Conservation (phyloP, 257 asterid genomes). For the Haberlea rhodopensis region DNA sequence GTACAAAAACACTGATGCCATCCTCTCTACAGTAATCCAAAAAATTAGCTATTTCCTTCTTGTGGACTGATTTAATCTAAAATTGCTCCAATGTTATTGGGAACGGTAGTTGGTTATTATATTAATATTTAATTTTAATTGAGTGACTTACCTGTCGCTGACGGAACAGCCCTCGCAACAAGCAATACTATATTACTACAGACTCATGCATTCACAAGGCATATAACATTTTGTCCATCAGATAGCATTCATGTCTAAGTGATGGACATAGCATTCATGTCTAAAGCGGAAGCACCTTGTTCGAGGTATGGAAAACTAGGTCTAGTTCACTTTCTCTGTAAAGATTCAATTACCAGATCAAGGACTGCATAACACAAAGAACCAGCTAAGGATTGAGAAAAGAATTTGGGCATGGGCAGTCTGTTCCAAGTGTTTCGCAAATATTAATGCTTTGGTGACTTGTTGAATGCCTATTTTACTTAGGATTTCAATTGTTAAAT, state of each 20-base stretch:
- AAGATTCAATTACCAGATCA: not conserved
- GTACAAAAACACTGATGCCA: slow-evolving; percentile 88
- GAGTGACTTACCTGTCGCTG: too few relatives aligned
- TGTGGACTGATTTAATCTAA: not conserved
- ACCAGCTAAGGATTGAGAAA: not conserved
- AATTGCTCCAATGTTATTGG: not conserved
- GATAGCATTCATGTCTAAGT: too few relatives aligned
- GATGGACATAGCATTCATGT: too few relatives aligned
- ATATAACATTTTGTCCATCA: too few relatives aligned
- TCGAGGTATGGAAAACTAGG: not conserved
- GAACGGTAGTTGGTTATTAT: too few relatives aligned
- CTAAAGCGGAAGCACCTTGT: too few relatives aligned
- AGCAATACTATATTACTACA: too few relatives aligned
- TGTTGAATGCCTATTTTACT: not conserved
- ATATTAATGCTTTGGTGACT: not conserved
- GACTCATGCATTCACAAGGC: too few relatives aligned
- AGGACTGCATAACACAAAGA: not conserved
- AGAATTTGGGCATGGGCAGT: not conserved
- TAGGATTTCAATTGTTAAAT: not conserved
- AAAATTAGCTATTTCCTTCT: not conserved
- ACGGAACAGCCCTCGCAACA: too few relatives aligned
- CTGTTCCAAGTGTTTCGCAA: not conserved
- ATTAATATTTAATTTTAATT: too few relatives aligned
- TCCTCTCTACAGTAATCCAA: slow-evolving; percentile 20
- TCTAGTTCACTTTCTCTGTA: not conserved